Conservation (phyloP, 176 grass and related monocot genomes). For the Carex parvula region DNA sequence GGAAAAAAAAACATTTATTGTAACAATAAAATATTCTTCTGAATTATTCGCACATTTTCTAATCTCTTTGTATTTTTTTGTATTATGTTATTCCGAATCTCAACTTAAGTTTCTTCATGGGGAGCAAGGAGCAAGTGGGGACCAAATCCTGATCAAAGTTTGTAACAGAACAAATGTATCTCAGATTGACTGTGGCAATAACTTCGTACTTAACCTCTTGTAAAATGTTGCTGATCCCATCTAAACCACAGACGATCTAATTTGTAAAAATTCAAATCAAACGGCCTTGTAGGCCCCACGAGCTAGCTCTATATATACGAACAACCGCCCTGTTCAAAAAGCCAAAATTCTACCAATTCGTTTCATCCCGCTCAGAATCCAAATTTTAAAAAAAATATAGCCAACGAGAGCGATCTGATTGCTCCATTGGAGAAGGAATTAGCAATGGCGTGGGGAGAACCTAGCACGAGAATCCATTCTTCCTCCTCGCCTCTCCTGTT, state of each 20-base stretch:
- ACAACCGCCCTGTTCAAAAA: background rate
- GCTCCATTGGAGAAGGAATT: background rate
- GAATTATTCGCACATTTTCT: too few species aligned
- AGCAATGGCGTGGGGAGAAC: background rate
- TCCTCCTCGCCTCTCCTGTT: background rate
- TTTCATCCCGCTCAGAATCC: constrained; percentile 11
- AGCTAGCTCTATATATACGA: constrained; percentile 14
- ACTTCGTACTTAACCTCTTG: background rate
- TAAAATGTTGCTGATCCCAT: background rate
- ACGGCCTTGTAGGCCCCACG: constrained; percentile 10
- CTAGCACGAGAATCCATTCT: background rate
- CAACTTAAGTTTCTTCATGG: too few species aligned
- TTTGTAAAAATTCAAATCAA: background rate
- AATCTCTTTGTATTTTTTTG: too few species aligned
- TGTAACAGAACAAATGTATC: constrained; percentile 10
- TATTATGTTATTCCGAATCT: too few species aligned
- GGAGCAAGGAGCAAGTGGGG: constrained; percentile 5
- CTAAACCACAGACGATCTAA: background rate
- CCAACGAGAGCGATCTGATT: constrained; percentile 5
- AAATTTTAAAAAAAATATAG: constrained; percentile 15
- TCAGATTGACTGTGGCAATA: constrained; percentile 8
- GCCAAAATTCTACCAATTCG: background rate
- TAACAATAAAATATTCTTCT: too few species aligned
- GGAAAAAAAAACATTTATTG: too few species aligned
- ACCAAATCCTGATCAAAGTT: background rate